phyloP scores from a whole-genome alignment of 2,329 filamentous ascomycete genomes.

The Hortaea werneckii region DNA sequence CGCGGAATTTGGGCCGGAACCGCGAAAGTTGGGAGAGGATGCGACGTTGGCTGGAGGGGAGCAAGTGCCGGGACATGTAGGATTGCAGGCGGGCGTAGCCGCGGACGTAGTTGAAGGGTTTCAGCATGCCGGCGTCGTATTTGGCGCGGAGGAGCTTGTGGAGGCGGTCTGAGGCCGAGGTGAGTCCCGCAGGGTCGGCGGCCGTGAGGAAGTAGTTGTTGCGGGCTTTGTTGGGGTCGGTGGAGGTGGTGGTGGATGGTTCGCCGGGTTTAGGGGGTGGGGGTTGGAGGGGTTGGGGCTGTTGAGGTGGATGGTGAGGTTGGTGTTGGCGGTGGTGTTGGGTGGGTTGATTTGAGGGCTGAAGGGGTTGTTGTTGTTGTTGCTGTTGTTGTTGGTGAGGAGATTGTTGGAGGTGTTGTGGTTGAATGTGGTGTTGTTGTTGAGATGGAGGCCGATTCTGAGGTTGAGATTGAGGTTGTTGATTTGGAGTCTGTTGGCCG shows the following conservation, averaged over 20 bases:
- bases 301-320: not conserved
- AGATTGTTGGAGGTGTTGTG: constrained; percentile 20
- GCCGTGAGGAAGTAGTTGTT: constrained; percentile 94
- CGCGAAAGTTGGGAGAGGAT: constrained; percentile 84
- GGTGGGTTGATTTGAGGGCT: not conserved
- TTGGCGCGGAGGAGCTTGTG: constrained; percentile 88
- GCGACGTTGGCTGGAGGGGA: constrained; percentile 72
- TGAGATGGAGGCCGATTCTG: constrained; percentile 3
- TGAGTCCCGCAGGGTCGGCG: constrained; percentile 80
- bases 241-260: constrained; percentile 50
- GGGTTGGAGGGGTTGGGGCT: not conserved
- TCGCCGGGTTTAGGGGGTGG: constrained; percentile 35
- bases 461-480: constrained; percentile 30
- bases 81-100: constrained; percentile 82
- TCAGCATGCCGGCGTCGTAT: constrained; percentile 86
- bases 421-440: constrained; percentile 28
- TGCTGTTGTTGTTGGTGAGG: constrained; percentile 10
- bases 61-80: constrained; percentile 86
- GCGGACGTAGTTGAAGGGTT: constrained; percentile 97
- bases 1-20: constrained; percentile 90
- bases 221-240: constrained; percentile 56
- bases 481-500: constrained; percentile 15
- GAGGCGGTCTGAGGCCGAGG: constrained; percentile 88
- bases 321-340: constrained; percentile 17
- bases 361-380: constrained; percentile 11